Conservation (phyloP, 352 stramenopile species). For the Phytopythium chamaehyphon region DNA sequence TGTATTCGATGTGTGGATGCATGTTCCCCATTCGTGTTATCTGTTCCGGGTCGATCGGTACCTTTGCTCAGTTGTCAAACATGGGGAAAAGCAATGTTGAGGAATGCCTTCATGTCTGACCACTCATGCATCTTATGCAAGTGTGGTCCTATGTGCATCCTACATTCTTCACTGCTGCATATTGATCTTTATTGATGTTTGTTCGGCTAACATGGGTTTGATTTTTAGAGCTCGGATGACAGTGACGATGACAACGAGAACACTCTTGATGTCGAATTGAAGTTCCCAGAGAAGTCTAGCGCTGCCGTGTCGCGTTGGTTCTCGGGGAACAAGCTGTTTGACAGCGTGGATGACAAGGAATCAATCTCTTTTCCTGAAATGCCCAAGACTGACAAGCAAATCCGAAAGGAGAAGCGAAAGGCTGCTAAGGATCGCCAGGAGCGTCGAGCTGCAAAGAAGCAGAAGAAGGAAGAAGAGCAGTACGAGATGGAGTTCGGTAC, state of each 20-base stretch:
- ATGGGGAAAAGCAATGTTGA: conserved; percentile 66
- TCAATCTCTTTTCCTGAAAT: conserved; percentile 66
- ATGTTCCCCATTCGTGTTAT: conserved; percentile 87
- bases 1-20: conserved; percentile 16
- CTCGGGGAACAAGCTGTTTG: conserved; percentile 80
- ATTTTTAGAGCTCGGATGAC: conserved; percentile 71
- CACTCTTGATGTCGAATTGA: conserved; percentile 65
- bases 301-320: conserved; percentile 82
- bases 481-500: conserved; percentile 78
- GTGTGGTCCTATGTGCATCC: conserved; percentile 77
- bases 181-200: conserved; percentile 1
- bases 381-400: conserved; percentile 98
- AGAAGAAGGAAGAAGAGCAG: conserved; percentile 81
- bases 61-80: conserved; percentile 90
- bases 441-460: conserved; percentile 69
- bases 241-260: conserved; percentile 46
- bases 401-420: conserved; percentile 95
- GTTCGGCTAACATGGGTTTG: neutral
- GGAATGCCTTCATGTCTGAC: conserved; percentile 86
- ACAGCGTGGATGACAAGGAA: conserved; percentile 64
- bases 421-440: conserved; percentile 92
- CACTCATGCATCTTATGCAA: conserved; percentile 23
- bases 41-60: conserved; percentile 87
- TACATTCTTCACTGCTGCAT: conserved; percentile 28
- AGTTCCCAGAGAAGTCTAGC: conserved; percentile 75